Base-by-base conservation (phyloP, 805 yeast genomes). In the Teunomyces aglyptinius region DNA sequence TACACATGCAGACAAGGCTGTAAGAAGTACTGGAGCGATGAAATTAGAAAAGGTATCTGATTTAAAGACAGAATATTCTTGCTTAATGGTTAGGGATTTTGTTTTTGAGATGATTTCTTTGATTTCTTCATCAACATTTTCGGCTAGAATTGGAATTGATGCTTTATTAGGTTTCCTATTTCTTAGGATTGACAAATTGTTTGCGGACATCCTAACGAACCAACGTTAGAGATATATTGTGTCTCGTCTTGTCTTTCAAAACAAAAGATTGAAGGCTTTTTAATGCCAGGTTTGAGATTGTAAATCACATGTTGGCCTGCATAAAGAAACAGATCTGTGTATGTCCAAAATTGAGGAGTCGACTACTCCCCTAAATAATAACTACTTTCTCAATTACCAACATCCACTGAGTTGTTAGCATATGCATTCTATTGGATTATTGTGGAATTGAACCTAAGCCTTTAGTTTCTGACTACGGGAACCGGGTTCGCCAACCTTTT, bases 1-100 rank as follows among this genome's bases (percentile, higher is more conserved):
- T 6, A 83, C 77, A 49, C 41, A 41, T 1, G 59, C 52, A 26
- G 53, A 48, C 3, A 52, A 11, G 5, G 46, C 29, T n/a, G 56
- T 52, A 19, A 52, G 45, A 2, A 43, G 7, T 11, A 49, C 28
- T n/a, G 51, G 54, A 19, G 28, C 33, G 6, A 43, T 18, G 13
- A 41, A 44, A 18, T 45, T 45, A n/a, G 10, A 20, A 12, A 49
- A 20, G 5, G 26, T 12, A 22, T 13, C 22, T 15, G 28, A 11
- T 13, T 22, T 40, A 41, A 38, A 35, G 3, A 11, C 15, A 10
- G 19, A 33, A 16, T 32, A 8, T 20, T 10, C 20, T 4, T 8
- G 44, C 22, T 36, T 44, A 11, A 52, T 32, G 15, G 36, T 32
- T 5, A 52, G 49, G 15, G 49, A 45, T 32, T 44, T 41, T 5